Evolutionary conservation across 2,329 filamentous ascomycete genomes (phyloP), one percentile per base, ranked within the genome.

Genomic region (Ophiostoma perfectum): DNA sequence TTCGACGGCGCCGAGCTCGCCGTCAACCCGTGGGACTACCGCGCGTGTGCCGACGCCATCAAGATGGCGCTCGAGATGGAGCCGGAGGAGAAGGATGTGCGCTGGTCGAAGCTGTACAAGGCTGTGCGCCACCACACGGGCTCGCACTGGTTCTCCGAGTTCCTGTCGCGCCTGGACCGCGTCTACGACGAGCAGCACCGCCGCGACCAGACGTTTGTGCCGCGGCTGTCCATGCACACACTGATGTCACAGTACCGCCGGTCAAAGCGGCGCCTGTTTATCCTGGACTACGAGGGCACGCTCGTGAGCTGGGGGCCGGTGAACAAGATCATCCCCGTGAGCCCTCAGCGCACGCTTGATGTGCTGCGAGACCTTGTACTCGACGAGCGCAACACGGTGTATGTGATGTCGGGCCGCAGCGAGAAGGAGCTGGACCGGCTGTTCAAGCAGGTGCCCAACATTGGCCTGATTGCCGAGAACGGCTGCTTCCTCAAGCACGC

Each of bases 11-110:
- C 91, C 69, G 90, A 95, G 72, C 84, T 98, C 14, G 86, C 91
- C 0, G 90, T 98, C 74, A 98, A 98, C 76, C 94, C 94, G 0
- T 98, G 94, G 94, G 92, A 97, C 76, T 97, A 97, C 77, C 86
- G 90, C 47, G 88, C 92, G 76, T 96, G 92, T 74, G 91, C 93
- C 66, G 88, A 95, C 44, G 92, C 93, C 9, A 94, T 98, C 78
- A 89, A 90, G 77, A 83, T 85, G 67, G 93, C 93, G 0, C 81
- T 98, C 18, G 90, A 94, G 72, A 96, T 97, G 89, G 81, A 79
- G 3, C 83, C 87, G 2, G 85, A 87, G 2, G 91, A 97, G 76
- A 94, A 91, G 78, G 82, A 87, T 70, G 77, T 80, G 14, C 86
- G 93, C 12, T 98, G 93, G 90, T 82, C 82, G 39, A 88, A 88